Evolutionary conservation across 768 basidiomycete genomes (phyloP), one percentile per base, ranked within the genome.

Genomic region (Piloderma croceum): DNA sequence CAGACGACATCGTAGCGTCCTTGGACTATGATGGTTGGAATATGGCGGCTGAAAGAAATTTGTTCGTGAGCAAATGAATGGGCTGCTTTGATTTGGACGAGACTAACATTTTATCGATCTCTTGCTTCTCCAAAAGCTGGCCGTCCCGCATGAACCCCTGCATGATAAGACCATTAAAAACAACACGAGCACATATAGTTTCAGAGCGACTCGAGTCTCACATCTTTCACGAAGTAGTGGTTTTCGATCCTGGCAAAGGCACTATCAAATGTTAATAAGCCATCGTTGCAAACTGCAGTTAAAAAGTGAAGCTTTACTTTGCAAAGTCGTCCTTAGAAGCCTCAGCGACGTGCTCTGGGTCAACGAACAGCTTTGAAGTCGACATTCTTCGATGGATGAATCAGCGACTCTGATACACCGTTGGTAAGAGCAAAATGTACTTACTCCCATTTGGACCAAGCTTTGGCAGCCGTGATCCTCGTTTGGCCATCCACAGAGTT

Each of bases 361-460:
- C 84, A 13, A 89, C 74, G 39, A 70, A 68, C 21, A 94, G 65
- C 52, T 77, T 81, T 3, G 81, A 84, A 3, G 91, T 94, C 25
- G 71, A 67, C 89, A 93, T 91, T 61, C 88, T 92, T 43, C n/a
- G n/a, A n/a, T n/a, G n/a, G n/a, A 29, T 9, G 15, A 29, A 29
- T 15, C 27, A 9, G 27, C 15, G 9, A 29, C 11, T 25, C 10
- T 32, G n/a, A n/a, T n/a, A n/a, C n/a, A n/a, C 23, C 15, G 34
- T 23, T 17, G 5, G 9, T n/a, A 37, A 31, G 17, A 18, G 24
- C 36, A 19, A 24, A 13, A 34, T 5, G 18, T 22, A 73, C 88
- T 55, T 51, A 88, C 88, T 93, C 91, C 87, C 88, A 94, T 57
- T 83, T 86, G 15, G 83, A 68, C 90, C 90, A 93, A 3, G 88